Evolutionary conservation across 2,329 filamentous ascomycete genomes (phyloP), one percentile per base, ranked within the genome.

Genomic region (Elsinoe arachidis): DNA sequence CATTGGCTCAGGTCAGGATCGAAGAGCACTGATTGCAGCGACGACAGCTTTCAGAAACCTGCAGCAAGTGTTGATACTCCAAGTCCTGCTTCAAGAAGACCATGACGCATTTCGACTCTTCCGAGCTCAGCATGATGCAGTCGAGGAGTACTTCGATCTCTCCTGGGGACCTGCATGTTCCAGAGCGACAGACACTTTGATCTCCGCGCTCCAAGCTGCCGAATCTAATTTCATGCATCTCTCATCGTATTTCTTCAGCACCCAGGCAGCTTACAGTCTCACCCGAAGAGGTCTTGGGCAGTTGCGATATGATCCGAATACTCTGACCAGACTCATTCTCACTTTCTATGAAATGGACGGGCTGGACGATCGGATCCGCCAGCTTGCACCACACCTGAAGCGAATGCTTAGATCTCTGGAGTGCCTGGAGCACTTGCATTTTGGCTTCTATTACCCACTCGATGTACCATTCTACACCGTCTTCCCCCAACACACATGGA

Each of bases 21-120:
- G 76, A 38, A 66, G 68, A 12, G 73, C 80, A 15, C 69, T 85
- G 34, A 78, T 74, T 59, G 74, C 76, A 58, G 81, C 81, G 15
- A 76, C 84, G 60, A 70, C 72, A 34, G 77, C 78, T 1, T 86
- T 87, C 64, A 78, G 75, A 1, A 76, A 77, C 26, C 74, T 87
- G 10, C 80, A 85, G 63, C 80, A 86, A 64, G 77, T 87, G 53
- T 82, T 86, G 60, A 76, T 87, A 12, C 75, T 87, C 23, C 78
- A 81, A 5, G 71, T 86, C 11, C 79, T 82, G 61, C 82, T 86
- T 60, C 72, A 78, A 59, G 75, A 80, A 59, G 83, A 86, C 63
- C 75, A 76, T 47, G 69, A 74, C 19, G 72, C 84, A 12, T 71
- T 80, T 46, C 71, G 74, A 14, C 80, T 78, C 61, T 73, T 84